Evolutionary conservation across 345 rosid genomes (phyloP).

Genomic region (Dipteronia sinensis): DNA sequence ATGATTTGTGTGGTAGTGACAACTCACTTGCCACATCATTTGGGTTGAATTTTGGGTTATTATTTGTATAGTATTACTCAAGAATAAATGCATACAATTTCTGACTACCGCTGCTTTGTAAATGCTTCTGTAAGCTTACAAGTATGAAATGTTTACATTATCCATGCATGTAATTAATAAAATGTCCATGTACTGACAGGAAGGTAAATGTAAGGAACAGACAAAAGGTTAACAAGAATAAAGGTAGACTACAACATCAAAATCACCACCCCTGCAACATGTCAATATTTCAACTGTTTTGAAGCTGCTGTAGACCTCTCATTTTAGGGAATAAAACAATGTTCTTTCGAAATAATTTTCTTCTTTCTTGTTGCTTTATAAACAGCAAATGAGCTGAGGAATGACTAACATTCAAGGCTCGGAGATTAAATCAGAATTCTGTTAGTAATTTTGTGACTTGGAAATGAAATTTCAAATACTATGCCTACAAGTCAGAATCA

Average conservation of each 20-base stretch:
- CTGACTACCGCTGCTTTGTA: background rate
- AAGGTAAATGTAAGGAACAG: background rate
- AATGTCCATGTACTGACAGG: background rate
- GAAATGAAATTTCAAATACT: background rate
- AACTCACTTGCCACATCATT: too few species aligned
- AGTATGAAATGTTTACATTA: background rate
- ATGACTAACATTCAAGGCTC: background rate
- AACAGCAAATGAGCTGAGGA: background rate
- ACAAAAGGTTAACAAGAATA: conserved; percentile 11
- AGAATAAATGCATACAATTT: background rate
- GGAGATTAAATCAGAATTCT: background rate
- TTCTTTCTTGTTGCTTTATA: background rate
- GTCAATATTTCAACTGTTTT: background rate
- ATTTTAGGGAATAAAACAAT: background rate
- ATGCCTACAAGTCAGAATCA: background rate
- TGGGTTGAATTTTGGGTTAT: too few species aligned
- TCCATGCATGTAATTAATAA: background rate
- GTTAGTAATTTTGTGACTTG: background rate
- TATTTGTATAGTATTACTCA: too few species aligned
- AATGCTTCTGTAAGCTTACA: conserved; percentile 3
- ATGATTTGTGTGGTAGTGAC: too few species aligned
- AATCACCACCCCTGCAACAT: background rate
- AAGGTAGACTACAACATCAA: conserved; percentile 10
- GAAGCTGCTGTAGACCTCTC: background rate
- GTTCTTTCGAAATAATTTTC: background rate